phyloP scores from a whole-genome alignment of 139 green algal species.

The Coelastrella sp. region DNA sequence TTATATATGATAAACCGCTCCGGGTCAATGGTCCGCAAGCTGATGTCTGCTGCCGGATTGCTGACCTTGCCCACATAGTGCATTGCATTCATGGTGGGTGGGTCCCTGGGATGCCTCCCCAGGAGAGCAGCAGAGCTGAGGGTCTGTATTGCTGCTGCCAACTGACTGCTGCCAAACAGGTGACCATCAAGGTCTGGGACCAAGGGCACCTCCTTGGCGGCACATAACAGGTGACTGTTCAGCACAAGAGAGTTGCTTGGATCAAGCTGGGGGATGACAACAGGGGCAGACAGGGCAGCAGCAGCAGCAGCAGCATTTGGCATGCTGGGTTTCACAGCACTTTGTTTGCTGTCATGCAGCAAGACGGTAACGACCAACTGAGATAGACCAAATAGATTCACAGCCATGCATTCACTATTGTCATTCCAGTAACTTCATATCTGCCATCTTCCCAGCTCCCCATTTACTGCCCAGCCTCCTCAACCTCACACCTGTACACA shows the following conservation, averaged over 20 bases:
- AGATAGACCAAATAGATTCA: too few relatives aligned
- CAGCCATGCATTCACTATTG: too few relatives aligned
- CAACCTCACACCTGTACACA: constrained; percentile 60
- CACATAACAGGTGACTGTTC: constrained; percentile 85
- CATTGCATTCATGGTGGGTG: constrained; percentile 45
- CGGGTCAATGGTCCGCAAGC: constrained; percentile 88
- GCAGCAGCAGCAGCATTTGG: background rate
- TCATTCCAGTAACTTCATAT: too few relatives aligned
- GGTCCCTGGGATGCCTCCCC: constrained; percentile 58
- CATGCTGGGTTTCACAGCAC: background rate
- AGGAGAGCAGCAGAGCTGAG: constrained; percentile 52
- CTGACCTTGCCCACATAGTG: constrained; percentile 71
- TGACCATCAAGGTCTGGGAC: constrained; percentile 35
- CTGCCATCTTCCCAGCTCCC: too few relatives aligned
- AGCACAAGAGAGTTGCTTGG: constrained; percentile 78
- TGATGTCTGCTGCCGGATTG: constrained; percentile 67
- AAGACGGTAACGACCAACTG: too few relatives aligned
- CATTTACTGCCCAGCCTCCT: background rate
- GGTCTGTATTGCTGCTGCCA: background rate
- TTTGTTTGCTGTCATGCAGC: too few relatives aligned
- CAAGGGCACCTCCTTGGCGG: constrained; percentile 82
- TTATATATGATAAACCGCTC: constrained; percentile 86
- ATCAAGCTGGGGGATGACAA: too few relatives aligned
- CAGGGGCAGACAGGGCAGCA: background rate
- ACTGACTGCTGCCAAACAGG: constrained; percentile 3